phyloP scores from a whole-genome alignment of 2,329 filamentous ascomycete species.

The Sporothrix humicola region DNA sequence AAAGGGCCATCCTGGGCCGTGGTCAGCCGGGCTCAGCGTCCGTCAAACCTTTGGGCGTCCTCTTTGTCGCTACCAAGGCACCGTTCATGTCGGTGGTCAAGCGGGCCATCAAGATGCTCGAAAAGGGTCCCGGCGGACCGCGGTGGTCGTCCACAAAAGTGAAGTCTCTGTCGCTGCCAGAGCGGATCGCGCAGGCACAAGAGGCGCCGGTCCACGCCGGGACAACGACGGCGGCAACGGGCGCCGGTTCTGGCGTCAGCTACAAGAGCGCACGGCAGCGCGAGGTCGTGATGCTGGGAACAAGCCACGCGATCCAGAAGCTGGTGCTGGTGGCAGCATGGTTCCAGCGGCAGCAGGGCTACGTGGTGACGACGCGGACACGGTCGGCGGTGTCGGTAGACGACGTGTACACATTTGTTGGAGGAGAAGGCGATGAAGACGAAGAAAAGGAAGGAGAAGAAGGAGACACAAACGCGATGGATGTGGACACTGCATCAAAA shows the following conservation, averaged over 20 bases:
- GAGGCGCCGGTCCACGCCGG: conserved; percentile 14
- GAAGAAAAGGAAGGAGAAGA: conserved; percentile 35
- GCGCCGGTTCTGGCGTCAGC: neutral
- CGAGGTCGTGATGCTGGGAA: conserved; percentile 55
- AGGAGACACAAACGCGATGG: conserved; percentile 33
- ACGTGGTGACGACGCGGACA: conserved; percentile 64
- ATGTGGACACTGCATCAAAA: neutral
- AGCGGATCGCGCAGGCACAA: conserved; percentile 52
- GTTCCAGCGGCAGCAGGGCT: conserved; percentile 67
- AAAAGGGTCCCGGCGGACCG: conserved; percentile 54
- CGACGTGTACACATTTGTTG: conserved; percentile 60
- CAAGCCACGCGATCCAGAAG: conserved; percentile 69
- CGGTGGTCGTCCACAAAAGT: conserved; percentile 56
- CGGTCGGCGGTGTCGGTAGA: conserved; percentile 70
- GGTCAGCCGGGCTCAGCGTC: neutral
- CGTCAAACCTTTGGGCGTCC: conserved; percentile 37
- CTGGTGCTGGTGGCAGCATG: conserved; percentile 66
- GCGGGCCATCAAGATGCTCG: conserved; percentile 67
- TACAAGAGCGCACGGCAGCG: conserved; percentile 44
- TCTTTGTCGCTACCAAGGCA: conserved; percentile 70
- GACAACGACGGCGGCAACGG: conserved; percentile 28
- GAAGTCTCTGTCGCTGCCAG: conserved; percentile 53
- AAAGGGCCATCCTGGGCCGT: conserved; percentile 33
- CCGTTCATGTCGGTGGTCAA: conserved; percentile 72
- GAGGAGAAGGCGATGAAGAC: conserved; percentile 41